Evolutionary conservation across 306 rosid species (phyloP), one percentile per base, ranked within the genome.

Genomic region (Calophaca sinica): DNA sequence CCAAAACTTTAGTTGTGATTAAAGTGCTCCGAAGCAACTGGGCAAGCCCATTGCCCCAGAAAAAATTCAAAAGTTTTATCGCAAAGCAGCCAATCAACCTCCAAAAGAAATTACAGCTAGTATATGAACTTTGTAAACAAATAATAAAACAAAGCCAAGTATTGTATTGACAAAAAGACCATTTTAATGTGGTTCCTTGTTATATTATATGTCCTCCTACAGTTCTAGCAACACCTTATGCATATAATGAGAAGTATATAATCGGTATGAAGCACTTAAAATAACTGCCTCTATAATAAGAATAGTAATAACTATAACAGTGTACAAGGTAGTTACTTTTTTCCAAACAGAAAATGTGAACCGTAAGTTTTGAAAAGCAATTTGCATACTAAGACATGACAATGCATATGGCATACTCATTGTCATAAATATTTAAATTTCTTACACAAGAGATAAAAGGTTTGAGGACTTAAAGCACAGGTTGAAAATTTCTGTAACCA

Each of bases 281-380:
- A 0, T 0, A 20, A 20, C 1, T 20, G 26, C 1, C 26, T 20
- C 26, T 20, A 20, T 20, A 20, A 20, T 1, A 20, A 20, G 26
- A 20, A 20, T 20, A 20, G 35, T 49, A 51, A 66, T 29, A 67
- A 67, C 64, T 26, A 9, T 50, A 10, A 53, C 50, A 67, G 20
- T 15, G 12, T 29, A 10, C 26, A 60, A 68, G 76, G 64, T 48
- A 8, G 28, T 70, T n/a, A 7, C 4, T 7, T 29, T 75, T 55
- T 75, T 70, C 54, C 60, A 75, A 70, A 39, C 71, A 45, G 67
- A 71, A 79, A 52, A 70, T 61, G 33, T 61, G 62, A 31, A 70
- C 32, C 63, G 36, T 13, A 9, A n/a, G 9, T 28, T 50, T 48
- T 60, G 49, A 48, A 60, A 61, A 73, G 8, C 61, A 57, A 32